phyloP scores from a whole-genome alignment of 352 stramenopile species.

The Phytopythium mirpurense region DNA sequence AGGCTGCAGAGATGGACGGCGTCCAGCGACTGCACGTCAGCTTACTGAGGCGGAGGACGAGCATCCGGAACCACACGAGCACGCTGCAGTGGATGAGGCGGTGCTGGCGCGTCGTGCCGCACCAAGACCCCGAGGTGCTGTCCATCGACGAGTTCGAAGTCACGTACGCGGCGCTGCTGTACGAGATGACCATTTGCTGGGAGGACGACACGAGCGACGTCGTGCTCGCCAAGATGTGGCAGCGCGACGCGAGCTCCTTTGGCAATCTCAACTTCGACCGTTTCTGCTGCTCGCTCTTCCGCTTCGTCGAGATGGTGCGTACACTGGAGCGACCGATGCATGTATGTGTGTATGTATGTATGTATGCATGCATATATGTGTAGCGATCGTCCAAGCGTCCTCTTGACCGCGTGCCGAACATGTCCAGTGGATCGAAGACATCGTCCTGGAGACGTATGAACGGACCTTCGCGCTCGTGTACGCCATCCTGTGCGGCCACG shows the following conservation, averaged over 20 bases:
- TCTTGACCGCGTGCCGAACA: background rate
- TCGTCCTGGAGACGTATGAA: constrained; percentile 20
- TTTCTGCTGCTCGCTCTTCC: constrained; percentile 59
- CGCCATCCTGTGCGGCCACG: constrained; percentile 12
- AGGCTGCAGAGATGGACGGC: constrained; percentile 23
- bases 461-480: constrained; percentile 16
- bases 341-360: too few species aligned
- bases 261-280: constrained; percentile 35
- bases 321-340: background rate
- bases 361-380: too few species aligned
- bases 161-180: constrained; percentile 48
- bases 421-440: constrained; percentile 15
- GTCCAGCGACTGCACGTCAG: constrained; percentile 30
- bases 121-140: constrained; percentile 13
- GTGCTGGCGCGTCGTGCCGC: constrained; percentile 28
- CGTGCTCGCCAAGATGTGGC: constrained; percentile 44
- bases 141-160: constrained; percentile 32
- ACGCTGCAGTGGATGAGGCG: constrained; percentile 34
- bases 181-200: constrained; percentile 60
- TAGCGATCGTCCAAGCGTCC: background rate
- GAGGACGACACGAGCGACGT: constrained; percentile 44
- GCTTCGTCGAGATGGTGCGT: constrained; percentile 50
- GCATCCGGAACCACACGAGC: constrained; percentile 35
- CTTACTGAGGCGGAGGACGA: constrained; percentile 38
- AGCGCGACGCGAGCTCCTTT: constrained; percentile 29